phyloP scores from a whole-genome alignment of 2,329 filamentous ascomycete genomes.

The Aspergillus sp. region DNA sequence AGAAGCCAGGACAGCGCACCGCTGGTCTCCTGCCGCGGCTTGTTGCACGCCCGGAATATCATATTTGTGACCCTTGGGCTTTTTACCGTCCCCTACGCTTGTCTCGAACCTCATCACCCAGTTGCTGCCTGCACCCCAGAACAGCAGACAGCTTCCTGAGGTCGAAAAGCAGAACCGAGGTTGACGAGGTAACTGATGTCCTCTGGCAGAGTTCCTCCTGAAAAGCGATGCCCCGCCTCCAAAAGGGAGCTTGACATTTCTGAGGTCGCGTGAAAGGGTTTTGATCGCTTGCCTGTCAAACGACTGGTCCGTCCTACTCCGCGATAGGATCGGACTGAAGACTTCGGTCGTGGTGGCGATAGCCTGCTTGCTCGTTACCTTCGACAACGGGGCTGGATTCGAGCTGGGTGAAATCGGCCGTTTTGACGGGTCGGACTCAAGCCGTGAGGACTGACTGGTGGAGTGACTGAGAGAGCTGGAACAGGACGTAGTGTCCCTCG shows the following conservation, averaged over 20 bases:
- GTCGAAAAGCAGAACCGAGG: slow-evolving; percentile 35
- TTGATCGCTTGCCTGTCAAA: slow-evolving; percentile 21
- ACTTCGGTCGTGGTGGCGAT: slow-evolving; percentile 16
- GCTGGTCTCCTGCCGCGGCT: slow-evolving; percentile 34
- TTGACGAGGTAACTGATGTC: slow-evolving; percentile 30
- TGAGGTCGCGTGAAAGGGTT: slow-evolving; percentile 23
- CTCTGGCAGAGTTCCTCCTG: slow-evolving; percentile 23
- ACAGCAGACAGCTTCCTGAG: slow-evolving; percentile 22
- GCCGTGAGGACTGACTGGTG: slow-evolving; percentile 23
- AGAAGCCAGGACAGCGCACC: slow-evolving; percentile 34
- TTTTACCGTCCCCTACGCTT: slow-evolving; percentile 25
- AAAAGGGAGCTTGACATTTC: slow-evolving; percentile 22
- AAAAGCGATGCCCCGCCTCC: slow-evolving; percentile 21
- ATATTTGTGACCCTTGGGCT: slow-evolving; percentile 33
- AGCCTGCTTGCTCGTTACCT: slow-evolving; percentile 17
- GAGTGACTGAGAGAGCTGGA: slow-evolving; percentile 28
- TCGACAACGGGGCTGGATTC: slow-evolving; percentile 14
- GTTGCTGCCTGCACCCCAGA: slow-evolving; percentile 24
- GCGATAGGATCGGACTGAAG: slow-evolving; percentile 10
- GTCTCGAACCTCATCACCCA: slow-evolving; percentile 34
- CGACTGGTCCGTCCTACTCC: slow-evolving; percentile 9
- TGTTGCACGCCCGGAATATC: slow-evolving; percentile 35
- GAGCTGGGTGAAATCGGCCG: slow-evolving; percentile 19
- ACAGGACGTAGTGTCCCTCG: slow-evolving; percentile 21
- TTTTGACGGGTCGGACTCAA: slow-evolving; percentile 19